phyloP scores from a whole-genome alignment of 2,329 filamentous ascomycete genomes.

The Exophiala spinifera region DNA sequence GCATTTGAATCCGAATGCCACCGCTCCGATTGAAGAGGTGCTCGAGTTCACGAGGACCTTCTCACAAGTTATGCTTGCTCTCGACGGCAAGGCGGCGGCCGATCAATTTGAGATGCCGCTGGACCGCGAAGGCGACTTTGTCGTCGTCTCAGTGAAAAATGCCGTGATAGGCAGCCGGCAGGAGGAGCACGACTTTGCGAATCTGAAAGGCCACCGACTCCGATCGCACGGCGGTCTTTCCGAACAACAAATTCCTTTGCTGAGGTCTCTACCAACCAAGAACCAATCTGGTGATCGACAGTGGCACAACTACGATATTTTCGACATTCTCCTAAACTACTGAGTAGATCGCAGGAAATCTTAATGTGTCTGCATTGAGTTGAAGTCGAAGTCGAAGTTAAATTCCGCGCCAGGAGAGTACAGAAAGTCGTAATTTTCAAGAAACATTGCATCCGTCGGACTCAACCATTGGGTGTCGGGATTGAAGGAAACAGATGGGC shows the following conservation, averaged over 20 bases:
- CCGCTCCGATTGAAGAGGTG: constrained; percentile 31
- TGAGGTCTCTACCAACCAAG: constrained; percentile 33
- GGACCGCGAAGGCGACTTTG: constrained; percentile 43
- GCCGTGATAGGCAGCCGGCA: constrained; percentile 39
- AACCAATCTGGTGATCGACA: constrained; percentile 12
- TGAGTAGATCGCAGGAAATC: constrained; percentile 3
- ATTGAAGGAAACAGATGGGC: constrained; percentile 13
- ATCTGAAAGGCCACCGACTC: constrained; percentile 36
- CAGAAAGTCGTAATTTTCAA: constrained; percentile 29
- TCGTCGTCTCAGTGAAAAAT: constrained; percentile 38
- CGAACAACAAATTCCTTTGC: constrained; percentile 39
- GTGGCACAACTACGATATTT: constrained; percentile 42
- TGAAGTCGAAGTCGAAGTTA: constrained; percentile 33
- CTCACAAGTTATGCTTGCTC: constrained; percentile 35
- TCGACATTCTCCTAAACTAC: constrained; percentile 40
- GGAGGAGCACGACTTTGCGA: constrained; percentile 37
- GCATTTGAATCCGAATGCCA: constrained; percentile 32
- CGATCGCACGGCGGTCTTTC: constrained; percentile 44
- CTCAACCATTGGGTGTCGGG: constrained; percentile 15
- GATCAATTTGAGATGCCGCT: constrained; percentile 38
- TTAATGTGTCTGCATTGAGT: constrained; percentile 7
- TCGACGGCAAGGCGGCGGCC: constrained; percentile 36
- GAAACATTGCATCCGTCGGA: constrained; percentile 30
- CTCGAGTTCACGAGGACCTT: constrained; percentile 32
- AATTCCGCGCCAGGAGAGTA: constrained; percentile 33